phyloP scores from a whole-genome alignment of 106 monocot species.

The Chionographis japonica region DNA sequence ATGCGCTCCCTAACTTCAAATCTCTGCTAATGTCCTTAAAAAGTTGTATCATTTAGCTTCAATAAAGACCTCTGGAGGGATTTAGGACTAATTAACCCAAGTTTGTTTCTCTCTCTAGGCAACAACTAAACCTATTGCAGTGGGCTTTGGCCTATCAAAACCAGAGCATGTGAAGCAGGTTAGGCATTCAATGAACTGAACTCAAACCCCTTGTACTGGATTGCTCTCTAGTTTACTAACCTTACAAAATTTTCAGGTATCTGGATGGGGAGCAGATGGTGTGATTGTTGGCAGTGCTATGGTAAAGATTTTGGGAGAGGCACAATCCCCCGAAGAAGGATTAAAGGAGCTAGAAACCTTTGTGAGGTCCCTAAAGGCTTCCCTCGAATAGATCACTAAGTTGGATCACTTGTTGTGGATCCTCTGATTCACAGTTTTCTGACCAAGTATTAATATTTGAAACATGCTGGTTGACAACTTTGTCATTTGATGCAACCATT shows the following conservation, averaged over 20 bases:
- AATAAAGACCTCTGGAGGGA: too few species aligned
- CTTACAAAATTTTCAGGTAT: slow-evolving; percentile 29
- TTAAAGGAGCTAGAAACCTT: slow-evolving; percentile 51
- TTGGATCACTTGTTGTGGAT: too few species aligned
- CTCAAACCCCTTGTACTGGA: not conserved
- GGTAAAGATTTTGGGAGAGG: slow-evolving; percentile 50
- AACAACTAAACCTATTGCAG: slow-evolving; percentile 61
- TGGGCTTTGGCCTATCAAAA: slow-evolving; percentile 74
- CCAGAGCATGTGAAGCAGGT: slow-evolving; percentile 79
- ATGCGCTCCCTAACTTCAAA: too few species aligned
- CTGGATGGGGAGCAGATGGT: slow-evolving; percentile 81
- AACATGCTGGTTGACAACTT: too few species aligned
- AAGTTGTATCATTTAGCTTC: too few species aligned
- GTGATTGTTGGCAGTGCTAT: slow-evolving; percentile 80
- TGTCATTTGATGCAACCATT: too few species aligned
- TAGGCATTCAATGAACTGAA: not conserved
- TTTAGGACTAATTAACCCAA: too few species aligned
- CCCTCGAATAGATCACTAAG: slow-evolving; percentile 9
- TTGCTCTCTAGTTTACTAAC: not conserved
- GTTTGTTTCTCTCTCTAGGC: slow-evolving; percentile 18
- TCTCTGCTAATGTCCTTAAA: too few species aligned
- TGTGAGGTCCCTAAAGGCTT: slow-evolving; percentile 42
- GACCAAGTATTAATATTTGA: too few species aligned
- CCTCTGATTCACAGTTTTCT: too few species aligned
- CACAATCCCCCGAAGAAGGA: slow-evolving; percentile 49